Percentiles rank a stretch among this genome's conserved stretches.
These are phyloP conservation scores for Gamarada debralockiae DNA, from an alignment of 495 filamentous ascomycete species.

Conservation along the genomic window DNA sequence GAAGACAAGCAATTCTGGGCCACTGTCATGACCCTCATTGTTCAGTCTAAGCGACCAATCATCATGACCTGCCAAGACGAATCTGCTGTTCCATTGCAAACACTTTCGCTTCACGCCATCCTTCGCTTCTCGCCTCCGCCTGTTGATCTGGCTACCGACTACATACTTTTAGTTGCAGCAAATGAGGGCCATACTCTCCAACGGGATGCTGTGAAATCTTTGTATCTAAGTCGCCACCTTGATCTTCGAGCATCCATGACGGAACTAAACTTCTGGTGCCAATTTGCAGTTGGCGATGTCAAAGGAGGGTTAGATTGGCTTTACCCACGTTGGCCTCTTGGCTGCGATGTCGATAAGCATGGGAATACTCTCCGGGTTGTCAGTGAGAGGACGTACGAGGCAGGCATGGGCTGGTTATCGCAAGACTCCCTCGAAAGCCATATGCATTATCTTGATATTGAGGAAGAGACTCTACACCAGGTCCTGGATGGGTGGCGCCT, in stretches of 20 bases:
- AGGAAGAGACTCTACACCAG: slow-evolving; percentile 52
- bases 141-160: slow-evolving; percentile 66
- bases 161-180: slow-evolving; percentile 77
- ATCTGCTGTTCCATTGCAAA: slow-evolving; percentile 62
- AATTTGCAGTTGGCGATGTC: slow-evolving; percentile 87
- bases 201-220: slow-evolving; percentile 57
- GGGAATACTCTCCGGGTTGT: slow-evolving; percentile 70
- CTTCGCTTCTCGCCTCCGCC: slow-evolving; percentile 74
- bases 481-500: slow-evolving; percentile 55
- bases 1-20: slow-evolving; percentile 95
- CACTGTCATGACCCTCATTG: slow-evolving; percentile 70
- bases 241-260: slow-evolving; percentile 82
- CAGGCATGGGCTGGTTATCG: slow-evolving; percentile 73
- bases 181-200: slow-evolving; percentile 84
- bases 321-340: slow-evolving; percentile 67
- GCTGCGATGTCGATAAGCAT: slow-evolving; percentile 60
- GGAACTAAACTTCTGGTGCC: slow-evolving; percentile 94
- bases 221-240: slow-evolving; percentile 61
- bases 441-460: slow-evolving; percentile 24
- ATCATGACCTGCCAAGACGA: slow-evolving; percentile 96
- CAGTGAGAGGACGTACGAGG: slow-evolving; percentile 74
- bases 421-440: slow-evolving; percentile 40
- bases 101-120: slow-evolving; percentile 75
- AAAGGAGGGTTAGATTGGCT: slow-evolving; percentile 91
- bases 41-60: slow-evolving; percentile 83